phyloP scores from a whole-genome alignment of 1,139 yeast genomes.

The Yamadazyma conglobata region DNA sequence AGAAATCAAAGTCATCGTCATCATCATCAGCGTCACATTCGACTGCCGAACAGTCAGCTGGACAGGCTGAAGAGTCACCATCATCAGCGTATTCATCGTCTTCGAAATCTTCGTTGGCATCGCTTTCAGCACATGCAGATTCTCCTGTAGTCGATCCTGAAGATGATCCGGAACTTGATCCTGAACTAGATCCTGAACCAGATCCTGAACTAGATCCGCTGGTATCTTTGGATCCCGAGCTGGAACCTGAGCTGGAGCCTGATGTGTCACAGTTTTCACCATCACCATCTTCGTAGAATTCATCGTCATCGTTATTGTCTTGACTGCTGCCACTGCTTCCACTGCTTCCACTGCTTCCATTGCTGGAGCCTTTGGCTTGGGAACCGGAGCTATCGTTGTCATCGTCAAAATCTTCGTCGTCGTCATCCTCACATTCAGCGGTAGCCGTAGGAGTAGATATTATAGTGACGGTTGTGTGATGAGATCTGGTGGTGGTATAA shows the following conservation, averaged over 20 bases:
- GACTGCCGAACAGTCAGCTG: conserved; percentile 13
- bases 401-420: conserved; percentile 10
- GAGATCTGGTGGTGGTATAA: conserved; percentile 8
- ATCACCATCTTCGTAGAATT: conserved; percentile 6
- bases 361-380: conserved; percentile 2
- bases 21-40: conserved; percentile 17
- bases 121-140: conserved; percentile 7
- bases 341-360: background rate
- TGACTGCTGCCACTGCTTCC: conserved; percentile 3
- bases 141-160: background rate
- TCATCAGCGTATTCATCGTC: conserved; percentile 7
- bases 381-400: conserved; percentile 4
- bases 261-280: conserved; percentile 10
- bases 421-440: conserved; percentile 11
- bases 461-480: conserved; percentile 10
- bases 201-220: conserved; percentile 7
- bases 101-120: conserved; percentile 10
- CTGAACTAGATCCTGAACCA: conserved; percentile 11
- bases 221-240: conserved; percentile 10
- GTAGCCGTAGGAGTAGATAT: conserved; percentile 6
- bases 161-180: conserved; percentile 4
- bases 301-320: conserved; percentile 5
- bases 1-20: conserved; percentile 16
- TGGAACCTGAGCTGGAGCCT: conserved; percentile 9
- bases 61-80: conserved; percentile 6